Evolutionary conservation across 2,329 filamentous ascomycete species (phyloP).

Genomic region (Nothophaeocryptopus gaeumannii): DNA sequence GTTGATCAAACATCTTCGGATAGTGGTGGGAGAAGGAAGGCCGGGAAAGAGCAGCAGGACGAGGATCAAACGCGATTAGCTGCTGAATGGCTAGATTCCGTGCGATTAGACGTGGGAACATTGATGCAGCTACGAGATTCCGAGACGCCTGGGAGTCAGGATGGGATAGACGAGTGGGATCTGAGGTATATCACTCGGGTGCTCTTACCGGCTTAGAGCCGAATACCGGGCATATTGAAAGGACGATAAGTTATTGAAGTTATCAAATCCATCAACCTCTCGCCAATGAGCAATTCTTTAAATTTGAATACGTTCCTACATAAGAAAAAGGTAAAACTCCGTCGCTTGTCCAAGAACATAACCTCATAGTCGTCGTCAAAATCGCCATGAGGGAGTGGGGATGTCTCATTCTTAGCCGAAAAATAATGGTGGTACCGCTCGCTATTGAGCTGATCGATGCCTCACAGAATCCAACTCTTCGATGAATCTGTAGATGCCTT

Average conservation of each 20-base stretch:
- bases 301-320: neutral
- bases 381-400: constrained; percentile 17
- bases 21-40: neutral
- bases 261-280: too few species aligned
- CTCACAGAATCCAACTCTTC: constrained; percentile 58
- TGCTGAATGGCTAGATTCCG: constrained; percentile 23
- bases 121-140: constrained; percentile 17
- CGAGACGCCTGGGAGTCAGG: constrained; percentile 1
- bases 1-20: neutral
- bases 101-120: constrained; percentile 15
- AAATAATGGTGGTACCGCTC: constrained; percentile 7
- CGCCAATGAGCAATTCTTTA: too few species aligned
- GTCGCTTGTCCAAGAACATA: neutral
- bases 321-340: neutral
- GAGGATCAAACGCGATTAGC: constrained; percentile 16
- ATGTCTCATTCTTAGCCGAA: constrained; percentile 25
- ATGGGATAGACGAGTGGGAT: constrained; percentile 19
- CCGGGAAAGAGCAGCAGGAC: constrained; percentile 5
- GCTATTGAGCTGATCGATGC: constrained; percentile 10
- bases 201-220: constrained; percentile 17
- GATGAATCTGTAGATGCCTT: constrained; percentile 65
- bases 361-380: neutral
- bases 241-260: too few species aligned
- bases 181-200: constrained; percentile 23
- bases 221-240: too few species aligned